Conservation (phyloP, 768 basidiomycete species). For the Sistotremastrum suecicum region DNA sequence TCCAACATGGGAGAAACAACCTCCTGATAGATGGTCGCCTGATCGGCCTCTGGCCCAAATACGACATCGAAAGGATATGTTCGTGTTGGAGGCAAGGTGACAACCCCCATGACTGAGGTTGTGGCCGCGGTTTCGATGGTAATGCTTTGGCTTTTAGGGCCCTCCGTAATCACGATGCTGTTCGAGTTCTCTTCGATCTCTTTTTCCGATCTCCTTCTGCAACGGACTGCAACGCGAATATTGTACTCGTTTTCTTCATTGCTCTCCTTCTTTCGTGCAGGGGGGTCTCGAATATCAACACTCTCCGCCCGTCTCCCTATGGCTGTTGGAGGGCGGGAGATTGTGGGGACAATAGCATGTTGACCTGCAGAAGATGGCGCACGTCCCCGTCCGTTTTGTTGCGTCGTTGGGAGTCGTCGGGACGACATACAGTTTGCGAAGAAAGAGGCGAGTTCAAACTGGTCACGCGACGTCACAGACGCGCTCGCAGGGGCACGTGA, state of each 20-base stretch:
- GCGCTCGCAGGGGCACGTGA: too few relatives aligned
- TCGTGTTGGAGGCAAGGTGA: conserved; percentile 59
- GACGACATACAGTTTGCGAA: too few relatives aligned
- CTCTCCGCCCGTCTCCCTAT: too few relatives aligned
- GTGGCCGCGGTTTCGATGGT: conserved; percentile 70
- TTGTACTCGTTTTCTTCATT: conserved; percentile 53
- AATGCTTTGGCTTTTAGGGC: conserved; percentile 61
- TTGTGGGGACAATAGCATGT: too few relatives aligned
- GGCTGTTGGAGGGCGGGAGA: too few relatives aligned
- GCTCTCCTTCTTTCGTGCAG: too few relatives aligned
- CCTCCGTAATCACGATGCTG: conserved; percentile 67
- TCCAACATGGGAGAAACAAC: conserved; percentile 88
- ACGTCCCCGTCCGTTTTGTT: too few relatives aligned
- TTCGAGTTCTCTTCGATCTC: conserved; percentile 81
- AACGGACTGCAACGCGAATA: conserved; percentile 89
- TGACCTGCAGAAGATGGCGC: too few relatives aligned
- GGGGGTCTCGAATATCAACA: too few relatives aligned
- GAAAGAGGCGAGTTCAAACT: too few relatives aligned
- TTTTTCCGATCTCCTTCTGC: conserved; percentile 70
- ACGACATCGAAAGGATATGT: conserved; percentile 94
- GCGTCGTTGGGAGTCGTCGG: too few relatives aligned
- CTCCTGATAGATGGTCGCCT: conserved; percentile 84
- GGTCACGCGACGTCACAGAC: too few relatives aligned
- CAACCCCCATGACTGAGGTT: conserved; percentile 53
- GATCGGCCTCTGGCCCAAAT: conserved; percentile 94